These are phyloP conservation scores for Chaetothyriales sp. DNA, from an alignment of 2,329 filamentous ascomycete species.

Conservation along the genomic window DNA sequence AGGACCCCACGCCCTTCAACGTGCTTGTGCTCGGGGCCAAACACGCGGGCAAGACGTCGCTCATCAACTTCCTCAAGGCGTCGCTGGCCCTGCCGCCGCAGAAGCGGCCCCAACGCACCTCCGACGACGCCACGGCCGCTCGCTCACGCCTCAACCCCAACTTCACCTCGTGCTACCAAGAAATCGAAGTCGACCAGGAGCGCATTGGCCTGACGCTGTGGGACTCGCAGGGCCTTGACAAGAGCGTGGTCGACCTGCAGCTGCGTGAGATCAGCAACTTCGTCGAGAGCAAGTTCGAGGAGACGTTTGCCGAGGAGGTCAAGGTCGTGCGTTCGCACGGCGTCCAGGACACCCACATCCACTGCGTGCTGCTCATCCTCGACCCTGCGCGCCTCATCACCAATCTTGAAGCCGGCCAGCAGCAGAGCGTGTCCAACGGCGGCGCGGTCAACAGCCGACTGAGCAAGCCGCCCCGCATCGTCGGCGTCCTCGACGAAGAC, in stretches of 20 bases:
- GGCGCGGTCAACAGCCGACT: slow-evolving; percentile 39
- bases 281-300: slow-evolving; percentile 95
- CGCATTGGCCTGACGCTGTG: slow-evolving; percentile 85
- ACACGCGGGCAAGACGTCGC: slow-evolving; percentile 85
- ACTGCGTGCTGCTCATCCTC: slow-evolving; percentile 83
- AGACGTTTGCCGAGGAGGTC: slow-evolving; percentile 94
- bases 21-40: slow-evolving; percentile 81
- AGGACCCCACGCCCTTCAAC: slow-evolving; percentile 96
- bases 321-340: slow-evolving; percentile 90
- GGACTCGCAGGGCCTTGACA: slow-evolving; percentile 92
- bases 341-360: slow-evolving; percentile 90
- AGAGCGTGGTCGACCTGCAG: slow-evolving; percentile 88
- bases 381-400: slow-evolving; percentile 76
- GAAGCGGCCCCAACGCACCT: slow-evolving; percentile 50
- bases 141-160: slow-evolving; percentile 45
- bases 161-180: slow-evolving; percentile 79
- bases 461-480: slow-evolving; percentile 25
- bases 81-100: slow-evolving; percentile 70
- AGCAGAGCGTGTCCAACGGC: slow-evolving; percentile 45
- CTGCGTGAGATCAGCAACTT: slow-evolving; percentile 82
- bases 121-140: slow-evolving; percentile 40
- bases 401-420: slow-evolving; percentile 55
- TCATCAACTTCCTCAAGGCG: slow-evolving; percentile 86
- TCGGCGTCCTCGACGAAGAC: slow-evolving; percentile 69
- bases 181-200: slow-evolving; percentile 88